Evolutionary conservation across 768 basidiomycete genomes (phyloP).

Genomic region (Boletus huronensis): DNA sequence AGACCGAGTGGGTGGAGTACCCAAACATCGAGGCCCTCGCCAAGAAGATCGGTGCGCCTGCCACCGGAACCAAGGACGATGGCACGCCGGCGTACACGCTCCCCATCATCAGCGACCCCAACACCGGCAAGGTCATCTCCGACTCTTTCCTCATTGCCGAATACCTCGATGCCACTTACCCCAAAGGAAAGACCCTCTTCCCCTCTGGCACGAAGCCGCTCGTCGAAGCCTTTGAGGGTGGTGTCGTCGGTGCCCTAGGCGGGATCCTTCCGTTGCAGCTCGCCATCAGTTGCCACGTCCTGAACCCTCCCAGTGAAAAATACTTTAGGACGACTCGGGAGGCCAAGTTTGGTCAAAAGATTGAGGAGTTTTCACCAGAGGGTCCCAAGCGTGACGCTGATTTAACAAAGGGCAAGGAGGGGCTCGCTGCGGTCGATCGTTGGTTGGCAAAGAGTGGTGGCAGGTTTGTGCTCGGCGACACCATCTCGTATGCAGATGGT

Average conservation of each 20-base stretch:
- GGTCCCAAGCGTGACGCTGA: conserved; percentile 25
- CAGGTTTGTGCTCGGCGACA: conserved; percentile 35
- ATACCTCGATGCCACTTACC: conserved; percentile 45
- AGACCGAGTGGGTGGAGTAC: conserved; percentile 43
- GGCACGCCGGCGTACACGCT: conserved; percentile 37
- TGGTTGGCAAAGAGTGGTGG: conserved; percentile 31
- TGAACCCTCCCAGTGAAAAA: conserved; percentile 29
- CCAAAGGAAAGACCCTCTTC: conserved; percentile 37
- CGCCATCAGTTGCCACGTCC: conserved; percentile 1
- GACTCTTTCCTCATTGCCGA: conserved; percentile 44
- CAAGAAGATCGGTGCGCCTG: conserved; percentile 30
- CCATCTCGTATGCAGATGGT: conserved; percentile 36
- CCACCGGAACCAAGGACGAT: conserved; percentile 31
- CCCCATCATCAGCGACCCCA: conserved; percentile 41
- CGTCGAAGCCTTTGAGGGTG: conserved; percentile 37
- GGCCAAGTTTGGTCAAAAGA: conserved; percentile 27
- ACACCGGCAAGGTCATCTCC: conserved; percentile 32
- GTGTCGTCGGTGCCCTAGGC: conserved; percentile 10
- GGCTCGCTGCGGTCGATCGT: conserved; percentile 22
- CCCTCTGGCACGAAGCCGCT: conserved; percentile 39
- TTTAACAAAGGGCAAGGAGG: conserved; percentile 29
- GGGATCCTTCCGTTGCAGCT: conserved; percentile 15
- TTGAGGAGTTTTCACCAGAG: conserved; percentile 36
- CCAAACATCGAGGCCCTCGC: conserved; percentile 37
- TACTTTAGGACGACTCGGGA: conserved; percentile 38